phyloP scores from a whole-genome alignment of 2,329 filamentous ascomycete genomes.

The Parastagonospora avenae region DNA sequence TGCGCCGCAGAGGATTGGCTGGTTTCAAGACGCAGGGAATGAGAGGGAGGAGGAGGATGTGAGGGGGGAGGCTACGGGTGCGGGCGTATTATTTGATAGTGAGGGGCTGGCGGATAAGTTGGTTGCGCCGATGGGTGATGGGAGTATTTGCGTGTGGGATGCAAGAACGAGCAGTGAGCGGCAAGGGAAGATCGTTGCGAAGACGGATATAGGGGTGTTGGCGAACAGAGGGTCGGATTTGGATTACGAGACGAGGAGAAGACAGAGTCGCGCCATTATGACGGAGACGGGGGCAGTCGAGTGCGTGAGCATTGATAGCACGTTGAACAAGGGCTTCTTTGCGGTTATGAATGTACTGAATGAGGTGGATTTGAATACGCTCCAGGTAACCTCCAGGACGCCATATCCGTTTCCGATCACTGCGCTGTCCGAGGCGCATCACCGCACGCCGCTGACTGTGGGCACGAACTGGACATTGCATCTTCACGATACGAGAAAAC shows the following conservation, averaged over 20 bases:
- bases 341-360: slow-evolving; percentile 77
- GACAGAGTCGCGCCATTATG: slow-evolving; percentile 60
- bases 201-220: slow-evolving; percentile 70
- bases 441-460: slow-evolving; percentile 75
- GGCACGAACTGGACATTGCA: slow-evolving; percentile 83
- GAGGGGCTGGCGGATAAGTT: slow-evolving; percentile 63
- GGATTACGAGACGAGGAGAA: slow-evolving; percentile 52
- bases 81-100: slow-evolving; percentile 66
- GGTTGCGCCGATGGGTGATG: slow-evolving; percentile 81
- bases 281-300: slow-evolving; percentile 77
- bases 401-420: slow-evolving; percentile 83
- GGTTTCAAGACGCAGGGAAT: slow-evolving; percentile 69
- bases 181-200: slow-evolving; percentile 68
- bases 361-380: slow-evolving; percentile 78
- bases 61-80: slow-evolving; percentile 71
- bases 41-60: slow-evolving; percentile 44
- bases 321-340: slow-evolving; percentile 73
- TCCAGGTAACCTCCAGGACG: slow-evolving; percentile 71
- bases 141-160: slow-evolving; percentile 87
- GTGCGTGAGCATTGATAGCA: slow-evolving; percentile 78
- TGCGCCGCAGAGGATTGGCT: slow-evolving; percentile 73
- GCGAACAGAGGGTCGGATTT: slow-evolving; percentile 57
- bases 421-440: slow-evolving; percentile 72
- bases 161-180: slow-evolving; percentile 56
- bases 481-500: slow-evolving; percentile 74